phyloP scores from a whole-genome alignment of 257 asterid genomes.

The Petrea volubilis region DNA sequence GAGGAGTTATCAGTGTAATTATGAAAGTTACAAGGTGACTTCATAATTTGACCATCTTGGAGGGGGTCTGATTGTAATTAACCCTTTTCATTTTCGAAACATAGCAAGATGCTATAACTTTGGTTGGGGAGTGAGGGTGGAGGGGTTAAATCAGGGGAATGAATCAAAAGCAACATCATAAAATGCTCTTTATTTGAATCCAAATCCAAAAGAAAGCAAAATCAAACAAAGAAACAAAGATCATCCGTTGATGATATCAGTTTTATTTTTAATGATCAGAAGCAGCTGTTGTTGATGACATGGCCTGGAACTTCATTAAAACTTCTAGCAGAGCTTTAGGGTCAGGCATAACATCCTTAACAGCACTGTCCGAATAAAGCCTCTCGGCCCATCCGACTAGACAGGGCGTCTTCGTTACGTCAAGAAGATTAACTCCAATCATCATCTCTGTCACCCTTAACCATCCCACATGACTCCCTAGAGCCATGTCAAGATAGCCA shows the following conservation, averaged over 20 bases:
- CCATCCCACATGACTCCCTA: slow-evolving; percentile 38
- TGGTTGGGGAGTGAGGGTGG: too few species aligned
- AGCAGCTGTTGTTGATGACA: background rate
- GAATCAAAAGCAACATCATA: too few species aligned
- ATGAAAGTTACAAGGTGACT: too few species aligned
- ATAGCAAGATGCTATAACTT: too few species aligned
- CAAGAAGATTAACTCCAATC: slow-evolving; percentile 21
- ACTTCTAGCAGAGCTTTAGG: slow-evolving; percentile 28
- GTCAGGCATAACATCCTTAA: slow-evolving; percentile 31
- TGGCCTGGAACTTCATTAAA: slow-evolving; percentile 14
- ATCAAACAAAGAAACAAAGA: background rate
- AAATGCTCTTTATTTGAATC: background rate
- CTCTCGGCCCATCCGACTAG: slow-evolving; percentile 37
- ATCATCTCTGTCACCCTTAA: slow-evolving; percentile 12
- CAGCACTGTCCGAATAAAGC: slow-evolving; percentile 23
- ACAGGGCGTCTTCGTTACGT: slow-evolving; percentile 32
- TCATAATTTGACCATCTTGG: too few species aligned
- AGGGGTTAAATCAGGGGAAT: too few species aligned
- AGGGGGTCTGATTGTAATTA: too few species aligned
- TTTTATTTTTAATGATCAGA: background rate
- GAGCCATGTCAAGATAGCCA: slow-evolving; percentile 40
- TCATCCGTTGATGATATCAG: too few species aligned
- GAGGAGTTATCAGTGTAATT: too few species aligned
- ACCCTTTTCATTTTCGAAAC: too few species aligned
- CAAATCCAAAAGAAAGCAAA: background rate